Evolutionary conservation across 2,329 filamentous ascomycete genomes (phyloP).

Genomic region (Calonectria hongkongensis): DNA sequence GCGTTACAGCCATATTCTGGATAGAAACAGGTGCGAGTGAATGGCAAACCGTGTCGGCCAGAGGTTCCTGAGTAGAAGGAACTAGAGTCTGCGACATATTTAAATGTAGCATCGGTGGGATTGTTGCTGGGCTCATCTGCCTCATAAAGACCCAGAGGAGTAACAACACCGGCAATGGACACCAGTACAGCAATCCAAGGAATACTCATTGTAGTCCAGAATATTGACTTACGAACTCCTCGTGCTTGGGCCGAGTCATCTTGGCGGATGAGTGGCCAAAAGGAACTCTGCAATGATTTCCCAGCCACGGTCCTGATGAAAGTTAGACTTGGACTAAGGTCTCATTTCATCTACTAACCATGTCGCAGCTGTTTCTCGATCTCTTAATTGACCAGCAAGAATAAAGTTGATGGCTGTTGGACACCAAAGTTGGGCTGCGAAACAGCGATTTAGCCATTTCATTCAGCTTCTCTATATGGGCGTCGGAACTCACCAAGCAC

Average conservation of each 20-base stretch:
- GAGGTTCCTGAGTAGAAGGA: slow-evolving; percentile 64
- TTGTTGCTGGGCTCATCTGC: slow-evolving; percentile 41
- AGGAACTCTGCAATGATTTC: slow-evolving; percentile 60
- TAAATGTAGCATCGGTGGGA: slow-evolving; percentile 52
- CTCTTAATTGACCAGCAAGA: slow-evolving; percentile 59
- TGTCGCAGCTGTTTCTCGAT: slow-evolving; percentile 61
- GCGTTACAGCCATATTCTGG: slow-evolving; percentile 51
- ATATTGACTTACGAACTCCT: slow-evolving; percentile 55
- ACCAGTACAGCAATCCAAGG: slow-evolving; percentile 58
- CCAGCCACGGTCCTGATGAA: slow-evolving; percentile 45
- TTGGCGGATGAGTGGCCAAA: slow-evolving; percentile 64
- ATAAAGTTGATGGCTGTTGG: slow-evolving; percentile 61
- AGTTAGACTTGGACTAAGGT: background rate
- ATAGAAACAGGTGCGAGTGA: slow-evolving; percentile 42
- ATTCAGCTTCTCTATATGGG: background rate
- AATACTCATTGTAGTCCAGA: slow-evolving; percentile 38
- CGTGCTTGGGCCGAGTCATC: slow-evolving; percentile 59
- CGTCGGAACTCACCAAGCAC: slow-evolving; percentile 43
- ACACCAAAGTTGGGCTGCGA: slow-evolving; percentile 59
- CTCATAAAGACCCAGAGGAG: slow-evolving; percentile 67
- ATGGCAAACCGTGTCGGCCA: slow-evolving; percentile 51
- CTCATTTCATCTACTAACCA: slow-evolving; percentile 53
- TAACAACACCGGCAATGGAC: slow-evolving; percentile 65
- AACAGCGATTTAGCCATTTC: too few relatives aligned
- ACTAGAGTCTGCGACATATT: slow-evolving; percentile 61